Percentiles rank a stretch among this genome's conserved stretches.
phyloP scores from a whole-genome alignment of 148 eudicot species.

The Chenopodium berlandieri region DNA sequence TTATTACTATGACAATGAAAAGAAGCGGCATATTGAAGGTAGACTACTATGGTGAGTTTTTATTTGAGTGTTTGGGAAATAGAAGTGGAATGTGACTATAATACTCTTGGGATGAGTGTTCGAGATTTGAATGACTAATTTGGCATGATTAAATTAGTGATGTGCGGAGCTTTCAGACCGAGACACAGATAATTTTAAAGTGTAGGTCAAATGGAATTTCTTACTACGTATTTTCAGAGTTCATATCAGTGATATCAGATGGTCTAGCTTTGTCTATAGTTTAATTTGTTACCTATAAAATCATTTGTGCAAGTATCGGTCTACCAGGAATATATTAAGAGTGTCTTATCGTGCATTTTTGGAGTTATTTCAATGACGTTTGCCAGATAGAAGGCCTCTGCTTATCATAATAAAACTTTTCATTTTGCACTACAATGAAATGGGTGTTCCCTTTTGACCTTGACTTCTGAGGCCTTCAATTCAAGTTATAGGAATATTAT shows the following conservation, averaged over 20 bases:
- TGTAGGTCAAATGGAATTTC: not conserved
- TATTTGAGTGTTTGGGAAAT: slow-evolving; percentile 4
- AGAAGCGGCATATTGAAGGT: slow-evolving; percentile 95
- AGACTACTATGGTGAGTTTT: slow-evolving; percentile 70
- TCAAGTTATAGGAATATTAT: not conserved
- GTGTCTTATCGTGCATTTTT: not conserved
- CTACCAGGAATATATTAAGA: not conserved
- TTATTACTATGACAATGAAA: slow-evolving; percentile 79
- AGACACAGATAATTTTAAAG: not conserved
- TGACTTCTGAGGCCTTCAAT: not conserved
- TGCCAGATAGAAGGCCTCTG: not conserved
- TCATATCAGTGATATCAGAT: not conserved
- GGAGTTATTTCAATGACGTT: not conserved
- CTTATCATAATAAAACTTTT: not conserved
- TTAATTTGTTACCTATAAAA: not conserved
- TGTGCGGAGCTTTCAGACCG: not conserved
- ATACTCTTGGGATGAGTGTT: not conserved
- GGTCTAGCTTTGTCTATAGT: not conserved
- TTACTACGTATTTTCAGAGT: not conserved
- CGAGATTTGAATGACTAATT: not conserved
- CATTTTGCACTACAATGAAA: not conserved
- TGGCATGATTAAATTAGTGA: not conserved
- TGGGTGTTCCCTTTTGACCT: not conserved
- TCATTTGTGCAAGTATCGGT: not conserved
- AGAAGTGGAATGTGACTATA: not conserved